Base-by-base conservation (phyloP, 2,329 filamentous ascomycete species). In the Aspergillus pseudotamarii region DNA sequence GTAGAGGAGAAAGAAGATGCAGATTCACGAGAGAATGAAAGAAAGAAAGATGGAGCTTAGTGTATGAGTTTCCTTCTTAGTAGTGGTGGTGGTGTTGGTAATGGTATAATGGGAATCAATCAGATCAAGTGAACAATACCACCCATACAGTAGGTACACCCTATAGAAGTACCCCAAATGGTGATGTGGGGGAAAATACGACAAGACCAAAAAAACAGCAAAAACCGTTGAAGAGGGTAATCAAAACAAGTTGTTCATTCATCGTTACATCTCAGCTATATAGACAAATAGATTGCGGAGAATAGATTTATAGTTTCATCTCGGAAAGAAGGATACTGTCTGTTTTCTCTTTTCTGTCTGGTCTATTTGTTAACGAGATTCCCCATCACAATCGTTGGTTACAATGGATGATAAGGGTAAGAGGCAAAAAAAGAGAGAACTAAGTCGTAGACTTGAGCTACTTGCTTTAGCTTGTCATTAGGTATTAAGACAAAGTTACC, bases 401-500 rank as follows among this genome's bases (percentile, higher is more conserved):
- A 53, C 28, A 19, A 34, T n/a, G 30, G 30, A 30, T 23, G 26
- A 51, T 36, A 36, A 36, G 34, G 34, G 34, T 36, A 36, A 14
- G 34, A 36, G 34, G 34, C 14, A 36, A 36, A 59, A 59, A 64
- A 54, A 64, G 59, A 62, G 62, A 48, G 48, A 57, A 48, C 50
- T 19, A 28, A 28, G 16, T 30, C 43, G 55, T 19, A 23, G 34
- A 46, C 28, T 26, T 50, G 45, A 61, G 50, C 34, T 36, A 16
- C 34, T 14, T 36, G 34, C 5, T 36, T 36, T 36, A 36, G 34
- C 46, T 28, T 54, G 51, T 54, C 51, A 54, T 36, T 11, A 54
- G 19, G 38, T 41, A 41, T 55, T 68, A 62, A 59, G 55, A 43
- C 59, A 64, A 61, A 68, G 53, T 64, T 68, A 68, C 67, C 66